A percentile compares a stretch with the other conserved stretches of the same genome.
Conservation (phyloP, 371 early-diverging fungal genomes). For the Circinella umbellata region DNA sequence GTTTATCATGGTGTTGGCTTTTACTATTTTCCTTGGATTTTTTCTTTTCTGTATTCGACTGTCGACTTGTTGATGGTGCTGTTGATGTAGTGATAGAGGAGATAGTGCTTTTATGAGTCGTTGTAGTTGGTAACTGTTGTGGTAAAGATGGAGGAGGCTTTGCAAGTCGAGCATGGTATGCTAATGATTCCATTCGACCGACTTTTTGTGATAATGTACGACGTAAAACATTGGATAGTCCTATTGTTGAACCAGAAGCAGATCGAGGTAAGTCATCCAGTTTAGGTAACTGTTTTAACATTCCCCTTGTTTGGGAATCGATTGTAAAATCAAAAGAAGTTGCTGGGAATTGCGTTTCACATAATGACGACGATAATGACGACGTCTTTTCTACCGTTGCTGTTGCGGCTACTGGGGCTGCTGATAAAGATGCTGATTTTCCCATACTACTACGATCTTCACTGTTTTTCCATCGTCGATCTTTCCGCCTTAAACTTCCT, state of each 20-base stretch:
- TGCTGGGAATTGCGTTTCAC: conserved; percentile 16
- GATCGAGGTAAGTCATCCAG: conserved; percentile 22
- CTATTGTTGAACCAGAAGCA: neutral
- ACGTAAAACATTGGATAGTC: conserved; percentile 20
- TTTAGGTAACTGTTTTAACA: conserved; percentile 20
- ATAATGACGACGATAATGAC: neutral
- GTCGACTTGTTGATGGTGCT: neutral
- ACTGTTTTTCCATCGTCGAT: conserved; percentile 21
- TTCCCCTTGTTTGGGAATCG: conserved; percentile 14
- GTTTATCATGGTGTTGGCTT: neutral
- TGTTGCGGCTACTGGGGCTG: neutral
- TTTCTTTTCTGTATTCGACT: neutral
- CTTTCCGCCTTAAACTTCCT: conserved; percentile 11
- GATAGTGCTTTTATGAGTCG: no score
- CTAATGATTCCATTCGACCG: neutral
- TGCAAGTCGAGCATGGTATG: neutral
- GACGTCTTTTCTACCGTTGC: no score
- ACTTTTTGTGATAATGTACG: conserved; percentile 10
- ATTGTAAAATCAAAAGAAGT: conserved; percentile 23
- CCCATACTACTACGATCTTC: neutral
- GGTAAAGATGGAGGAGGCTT: neutral
- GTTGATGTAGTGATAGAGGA: neutral
- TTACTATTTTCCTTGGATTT: neutral
- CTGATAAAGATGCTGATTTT: neutral
- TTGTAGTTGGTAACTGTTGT: neutral